Percentiles rank a stretch among this genome's conserved stretches.
phyloP scores from a whole-genome alignment of 108 stramenopile species.

The Epipyxis sp. region DNA sequence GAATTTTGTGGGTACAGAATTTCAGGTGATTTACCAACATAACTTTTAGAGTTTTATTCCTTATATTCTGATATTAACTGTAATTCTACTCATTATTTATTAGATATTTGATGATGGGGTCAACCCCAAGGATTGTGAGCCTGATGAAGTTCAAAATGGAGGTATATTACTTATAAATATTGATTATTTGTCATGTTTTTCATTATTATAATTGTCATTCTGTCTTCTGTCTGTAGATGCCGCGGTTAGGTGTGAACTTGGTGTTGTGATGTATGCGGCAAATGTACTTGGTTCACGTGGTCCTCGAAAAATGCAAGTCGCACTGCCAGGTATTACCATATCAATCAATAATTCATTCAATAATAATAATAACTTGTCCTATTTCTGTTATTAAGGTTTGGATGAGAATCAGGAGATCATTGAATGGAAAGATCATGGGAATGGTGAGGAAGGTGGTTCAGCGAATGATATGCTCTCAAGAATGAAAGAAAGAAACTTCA shows the following conservation, averaged over 20 bases:
- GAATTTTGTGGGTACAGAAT: conserved; percentile 83
- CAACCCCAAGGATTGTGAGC: conserved; percentile 63
- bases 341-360: conserved; percentile 45
- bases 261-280: conserved; percentile 66
- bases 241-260: conserved; percentile 64
- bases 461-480: conserved; percentile 43
- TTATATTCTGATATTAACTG: conserved; percentile 39
- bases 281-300: conserved; percentile 74
- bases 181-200: too few species aligned
- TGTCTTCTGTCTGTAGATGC: conserved; percentile 34
- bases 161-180: background rate
- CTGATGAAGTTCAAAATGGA: conserved; percentile 37
- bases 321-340: conserved; percentile 56
- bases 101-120: conserved; percentile 71
- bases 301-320: conserved; percentile 79
- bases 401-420: conserved; percentile 49
- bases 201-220: too few species aligned
- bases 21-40: too few species aligned
- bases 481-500: conserved; percentile 47
- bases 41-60: conserved; percentile 43
- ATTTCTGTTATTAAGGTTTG: conserved; percentile 36
- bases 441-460: conserved; percentile 17
- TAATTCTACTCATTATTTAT: too few species aligned
- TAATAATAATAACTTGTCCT: conserved; percentile 24
- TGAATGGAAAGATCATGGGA: conserved; percentile 32